Evolutionary conservation across 2,329 filamentous ascomycete species (phyloP).

Genomic region (Xylariomycetidae sp.): DNA sequence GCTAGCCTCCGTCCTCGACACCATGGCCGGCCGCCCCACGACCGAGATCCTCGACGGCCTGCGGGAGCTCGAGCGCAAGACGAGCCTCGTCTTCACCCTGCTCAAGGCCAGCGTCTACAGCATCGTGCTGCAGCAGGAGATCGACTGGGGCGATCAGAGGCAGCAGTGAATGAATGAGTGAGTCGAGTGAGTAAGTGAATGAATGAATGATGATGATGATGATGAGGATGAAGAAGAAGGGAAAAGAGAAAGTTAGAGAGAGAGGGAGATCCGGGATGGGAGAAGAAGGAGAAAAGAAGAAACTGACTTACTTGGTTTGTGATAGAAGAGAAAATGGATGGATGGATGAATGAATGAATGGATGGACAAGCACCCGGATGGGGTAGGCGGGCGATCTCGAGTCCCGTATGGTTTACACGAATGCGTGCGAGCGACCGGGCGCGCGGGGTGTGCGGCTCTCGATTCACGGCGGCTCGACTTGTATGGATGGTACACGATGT

Average conservation of each 20-base stretch:
- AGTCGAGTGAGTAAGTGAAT: no score
- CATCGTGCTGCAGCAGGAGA: slow-evolving; percentile 97
- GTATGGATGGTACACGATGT: no score
- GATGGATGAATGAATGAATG: no score
- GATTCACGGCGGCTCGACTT: no score
- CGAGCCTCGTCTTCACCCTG: slow-evolving; percentile 88
- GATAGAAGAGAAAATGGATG: no score
- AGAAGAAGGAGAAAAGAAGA: not conserved
- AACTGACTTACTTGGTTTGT: no score
- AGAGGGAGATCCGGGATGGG: not conserved
- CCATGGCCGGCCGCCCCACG: slow-evolving; percentile 65
- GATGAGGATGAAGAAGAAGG: slow-evolving; percentile 13
- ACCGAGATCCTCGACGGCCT: slow-evolving; percentile 83
- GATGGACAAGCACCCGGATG: no score
- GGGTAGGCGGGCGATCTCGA: no score
- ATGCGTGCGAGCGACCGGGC: no score
- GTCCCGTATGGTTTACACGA: no score
- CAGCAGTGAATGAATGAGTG: slow-evolving; percentile 31
- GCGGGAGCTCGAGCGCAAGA: slow-evolving; percentile 87
- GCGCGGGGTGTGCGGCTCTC: no score
- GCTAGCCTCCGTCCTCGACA: slow-evolving; percentile 57
- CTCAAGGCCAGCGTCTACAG: slow-evolving; percentile 98
- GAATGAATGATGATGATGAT: slow-evolving; percentile 18
- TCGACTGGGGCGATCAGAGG: slow-evolving; percentile 61
- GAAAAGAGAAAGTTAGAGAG: not conserved